Conservation (phyloP, 306 rosid genomes). For the Quercus bicolor region DNA sequence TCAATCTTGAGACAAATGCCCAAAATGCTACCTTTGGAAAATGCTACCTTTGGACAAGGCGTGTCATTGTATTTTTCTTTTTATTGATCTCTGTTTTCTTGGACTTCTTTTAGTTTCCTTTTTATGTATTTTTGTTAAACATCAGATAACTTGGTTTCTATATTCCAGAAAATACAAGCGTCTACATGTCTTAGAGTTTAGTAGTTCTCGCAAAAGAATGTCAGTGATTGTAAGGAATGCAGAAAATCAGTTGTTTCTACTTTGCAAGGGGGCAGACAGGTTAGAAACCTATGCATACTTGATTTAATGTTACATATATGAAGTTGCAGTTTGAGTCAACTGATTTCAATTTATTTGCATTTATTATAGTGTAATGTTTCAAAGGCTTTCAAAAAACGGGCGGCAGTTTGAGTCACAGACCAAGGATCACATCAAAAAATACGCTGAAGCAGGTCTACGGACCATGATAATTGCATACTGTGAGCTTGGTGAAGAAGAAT, state of each 20-base stretch:
- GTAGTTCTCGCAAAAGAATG: conserved; percentile 91
- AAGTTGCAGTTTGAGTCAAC: conserved; percentile 23
- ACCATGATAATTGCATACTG: conserved; percentile 68
- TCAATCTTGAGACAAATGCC: background rate
- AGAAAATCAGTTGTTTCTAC: conserved; percentile 59
- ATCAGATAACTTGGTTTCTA: conserved; percentile 21
- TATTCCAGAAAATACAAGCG: conserved; percentile 60
- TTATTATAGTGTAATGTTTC: conserved; percentile 64
- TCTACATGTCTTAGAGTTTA: conserved; percentile 79
- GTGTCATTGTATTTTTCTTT: background rate
- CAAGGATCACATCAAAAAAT: conserved; percentile 58
- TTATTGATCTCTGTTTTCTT: conserved; percentile 1
- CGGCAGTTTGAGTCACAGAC: conserved; percentile 65
- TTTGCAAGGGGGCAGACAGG: conserved; percentile 98
- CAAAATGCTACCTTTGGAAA: background rate
- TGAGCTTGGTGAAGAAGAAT: conserved; percentile 63
- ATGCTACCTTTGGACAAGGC: background rate
- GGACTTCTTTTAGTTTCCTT: background rate
- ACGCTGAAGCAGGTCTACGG: conserved; percentile 86
- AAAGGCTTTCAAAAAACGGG: conserved; percentile 67
- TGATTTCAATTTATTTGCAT: conserved; percentile 26
- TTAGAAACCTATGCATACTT: conserved; percentile 30
- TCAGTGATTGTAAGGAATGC: conserved; percentile 76
- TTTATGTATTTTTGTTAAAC: background rate
- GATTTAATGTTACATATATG: conserved; percentile 11